A percentile compares a stretch with the other conserved stretches of the same genome.
Conservation (phyloP, 2,329 filamentous ascomycete species). For the Ophiognomonia clavigignenti-juglandacearum region DNA sequence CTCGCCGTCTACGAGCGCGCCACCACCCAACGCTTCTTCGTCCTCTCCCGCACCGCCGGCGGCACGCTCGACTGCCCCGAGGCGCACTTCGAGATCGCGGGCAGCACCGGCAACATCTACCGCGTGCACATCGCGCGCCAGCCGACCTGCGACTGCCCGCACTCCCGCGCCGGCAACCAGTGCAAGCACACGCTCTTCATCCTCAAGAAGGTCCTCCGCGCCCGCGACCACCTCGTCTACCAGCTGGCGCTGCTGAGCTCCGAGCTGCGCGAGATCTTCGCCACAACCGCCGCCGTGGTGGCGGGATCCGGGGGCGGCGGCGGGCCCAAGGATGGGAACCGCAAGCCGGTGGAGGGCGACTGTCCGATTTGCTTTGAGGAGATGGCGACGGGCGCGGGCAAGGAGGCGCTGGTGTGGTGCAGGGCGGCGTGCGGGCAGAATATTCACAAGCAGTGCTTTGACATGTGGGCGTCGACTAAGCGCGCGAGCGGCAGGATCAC, state of each 20-base stretch:
- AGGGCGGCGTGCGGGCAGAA: conserved; percentile 50
- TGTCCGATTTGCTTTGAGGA: conserved; percentile 54
- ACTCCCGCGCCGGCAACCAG: conserved; percentile 47
- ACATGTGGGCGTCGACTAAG: conserved; percentile 49
- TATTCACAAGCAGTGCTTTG: conserved; percentile 48
- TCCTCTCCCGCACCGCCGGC: conserved; percentile 34
- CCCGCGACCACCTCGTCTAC: conserved; percentile 50
- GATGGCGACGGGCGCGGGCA: conserved; percentile 29
- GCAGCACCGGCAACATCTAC: conserved; percentile 64
- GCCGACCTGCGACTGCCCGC: conserved; percentile 52
- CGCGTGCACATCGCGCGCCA: conserved; percentile 46
- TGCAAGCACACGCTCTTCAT: conserved; percentile 64
- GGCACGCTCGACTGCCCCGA: conserved; percentile 34
- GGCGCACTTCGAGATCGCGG: conserved; percentile 55
- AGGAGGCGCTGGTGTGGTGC: conserved; percentile 44
- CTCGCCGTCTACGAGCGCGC: conserved; percentile 32
- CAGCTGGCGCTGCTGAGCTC: conserved; percentile 55
- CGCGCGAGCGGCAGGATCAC: conserved; percentile 38
- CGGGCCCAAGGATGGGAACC: conserved; percentile 27
- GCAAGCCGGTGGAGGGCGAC: conserved; percentile 47
- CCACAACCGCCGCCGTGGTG: conserved; percentile 39
- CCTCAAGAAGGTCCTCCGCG: conserved; percentile 54
- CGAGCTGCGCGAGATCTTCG: conserved; percentile 57
- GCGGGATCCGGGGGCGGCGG: conserved; percentile 11
- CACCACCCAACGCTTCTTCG: conserved; percentile 38